Base-by-base conservation (phyloP, 148 eudicot species). In the Camellia japonica region DNA sequence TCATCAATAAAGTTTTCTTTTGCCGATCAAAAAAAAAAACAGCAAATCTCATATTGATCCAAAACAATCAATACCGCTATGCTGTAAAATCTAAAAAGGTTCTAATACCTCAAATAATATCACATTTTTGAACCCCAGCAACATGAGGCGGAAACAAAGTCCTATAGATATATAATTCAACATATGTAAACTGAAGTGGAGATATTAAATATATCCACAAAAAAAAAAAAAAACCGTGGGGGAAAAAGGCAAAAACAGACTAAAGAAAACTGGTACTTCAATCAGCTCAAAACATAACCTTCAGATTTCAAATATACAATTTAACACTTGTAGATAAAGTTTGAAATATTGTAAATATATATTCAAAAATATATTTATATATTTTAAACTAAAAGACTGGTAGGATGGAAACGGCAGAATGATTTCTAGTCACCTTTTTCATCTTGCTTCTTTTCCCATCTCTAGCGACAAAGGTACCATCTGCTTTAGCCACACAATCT, bases 401-500 rank as follows among this genome's bases (percentile, higher is more conserved):
- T 14, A 70, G 3, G 6, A 79, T 7, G 12, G 51, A 63, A 60
- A 64, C 58, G 62, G 62, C 44, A 43, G 56, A 23, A 81, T 44
- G 47, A 71, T 46, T 43, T 83, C 19, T 68, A 73, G 68, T 78
- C 68, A 91, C 97, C 92, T 88, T 93, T 92, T 56, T 95, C 99
- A 47, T 95, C 98, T 87, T 90, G 95, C 81, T 92, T 95, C 90
- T 95, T 87, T 89, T 92, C 86, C 89, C 90, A 58, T 92, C 97
- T 81, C 82, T 86, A 49, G 90, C 86, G 46, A 83, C 87, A 84
- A 30, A 93, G 73, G 91, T 86, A 14, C 92, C 97, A 83, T 95
- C 98, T 13, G 89, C 97, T 87, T 91, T 93, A 56, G 97, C 97
- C 77, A 95, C 81, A 77, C 98, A 93, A 80, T 93, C 97, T 58